Base-by-base conservation (phyloP, 2,329 filamentous ascomycete species). In the Penicillium paneum region DNA sequence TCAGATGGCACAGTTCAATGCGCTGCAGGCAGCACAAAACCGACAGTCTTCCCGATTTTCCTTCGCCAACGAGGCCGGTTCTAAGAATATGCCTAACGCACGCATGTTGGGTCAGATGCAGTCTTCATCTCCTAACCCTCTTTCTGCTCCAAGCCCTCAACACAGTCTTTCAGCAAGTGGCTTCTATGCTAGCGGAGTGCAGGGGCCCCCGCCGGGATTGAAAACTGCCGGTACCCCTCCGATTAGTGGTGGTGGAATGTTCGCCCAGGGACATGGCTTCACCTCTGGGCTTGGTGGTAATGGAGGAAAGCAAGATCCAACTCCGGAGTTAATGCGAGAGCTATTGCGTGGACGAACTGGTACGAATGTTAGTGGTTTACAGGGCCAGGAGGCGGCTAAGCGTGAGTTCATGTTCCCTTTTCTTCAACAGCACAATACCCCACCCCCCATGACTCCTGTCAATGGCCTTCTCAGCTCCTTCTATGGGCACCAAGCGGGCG, bases 401-500 rank as follows among this genome's bases (percentile, higher is more conserved):
- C 91, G 91, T 96, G 91, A 96, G 91, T 96, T 89, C 82, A 88
- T 91, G 82, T 89, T 92, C 85, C 90, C 91, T 87, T 90, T 88
- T 80, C 90, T 92, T 79, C 86, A 89, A 78, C 90, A 89, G 76
- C 89, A 92, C 81, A 90, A 90, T 79, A 88, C 87, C 78, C 89
- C 88, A 80, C 87, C 80, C 87, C 87, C 86, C 88, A 89, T 90
- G 88, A 88, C 87, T 87, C 88, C 90, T 87, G 87, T 89, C 86
- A 87, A 90, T 82, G 87, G 88, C 82, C 88, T 92, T 83, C 82
- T 93, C 81, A 88, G 85, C 84, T 89, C 90, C 84, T 90, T 94
- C 82, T 95, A 95, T 82, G 90, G 89, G 79, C 82, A 86, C 74
- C 88, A 89, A 80, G 81, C 88, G 81, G 90, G 89, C 81, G 84